Conservation (phyloP, 176 grass and related monocot species). For the Microstegium vimineum region DNA sequence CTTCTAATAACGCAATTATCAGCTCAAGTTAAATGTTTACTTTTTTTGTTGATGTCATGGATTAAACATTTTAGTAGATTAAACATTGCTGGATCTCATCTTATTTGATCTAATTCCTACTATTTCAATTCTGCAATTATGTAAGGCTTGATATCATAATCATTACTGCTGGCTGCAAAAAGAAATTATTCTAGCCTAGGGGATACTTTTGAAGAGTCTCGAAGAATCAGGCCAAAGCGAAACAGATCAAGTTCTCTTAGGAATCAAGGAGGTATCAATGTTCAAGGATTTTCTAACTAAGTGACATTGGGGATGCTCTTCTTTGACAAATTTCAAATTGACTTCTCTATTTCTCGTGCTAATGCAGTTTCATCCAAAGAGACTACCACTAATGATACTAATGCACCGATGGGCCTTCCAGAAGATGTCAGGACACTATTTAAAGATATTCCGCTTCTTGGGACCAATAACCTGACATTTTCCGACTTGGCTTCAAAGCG, state of each 20-base stretch:
- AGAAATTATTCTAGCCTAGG: conserved; percentile 22
- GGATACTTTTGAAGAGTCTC: conserved; percentile 17
- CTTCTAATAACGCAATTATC: no score
- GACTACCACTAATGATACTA: not conserved
- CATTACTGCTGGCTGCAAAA: conserved; percentile 26
- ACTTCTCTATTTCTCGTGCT: not conserved
- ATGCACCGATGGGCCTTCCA: not conserved
- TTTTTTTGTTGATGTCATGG: not conserved
- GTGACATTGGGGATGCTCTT: not conserved
- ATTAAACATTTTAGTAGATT: not conserved
- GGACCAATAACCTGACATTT: conserved; percentile 26
- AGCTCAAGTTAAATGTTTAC: not conserved
- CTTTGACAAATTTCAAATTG: not conserved
- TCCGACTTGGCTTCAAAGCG: not conserved
- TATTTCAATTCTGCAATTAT: not conserved
- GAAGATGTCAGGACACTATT: not conserved
- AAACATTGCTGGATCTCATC: not conserved
- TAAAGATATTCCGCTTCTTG: not conserved
- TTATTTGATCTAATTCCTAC: not conserved
- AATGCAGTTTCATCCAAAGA: not conserved
- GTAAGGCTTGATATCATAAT: conserved; percentile 1
- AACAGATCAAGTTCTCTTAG: not conserved
- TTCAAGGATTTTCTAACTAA: not conserved
- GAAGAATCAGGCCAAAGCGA: conserved; percentile 37
- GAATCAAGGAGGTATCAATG: not conserved